Percentiles rank a stretch among this genome's conserved stretches.
phyloP scores from a whole-genome alignment of 2,329 filamentous ascomycete species.

The Onygenales sp. region DNA sequence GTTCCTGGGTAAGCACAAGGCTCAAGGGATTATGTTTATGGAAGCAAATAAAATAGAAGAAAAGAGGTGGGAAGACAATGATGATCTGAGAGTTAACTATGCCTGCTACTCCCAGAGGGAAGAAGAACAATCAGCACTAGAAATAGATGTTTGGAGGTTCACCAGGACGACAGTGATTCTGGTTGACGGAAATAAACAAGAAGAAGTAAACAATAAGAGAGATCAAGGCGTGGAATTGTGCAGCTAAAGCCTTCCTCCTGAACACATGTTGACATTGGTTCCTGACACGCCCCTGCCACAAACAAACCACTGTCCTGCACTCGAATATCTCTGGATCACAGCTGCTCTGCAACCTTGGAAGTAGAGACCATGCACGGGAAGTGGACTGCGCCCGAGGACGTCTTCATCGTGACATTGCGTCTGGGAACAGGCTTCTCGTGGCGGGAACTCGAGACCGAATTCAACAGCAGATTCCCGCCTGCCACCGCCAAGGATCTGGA shows the following conservation, averaged over 20 bases:
- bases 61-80: too few species aligned
- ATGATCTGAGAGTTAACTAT: background rate
- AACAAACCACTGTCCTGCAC: background rate
- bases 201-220: background rate
- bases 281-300: background rate
- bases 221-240: background rate
- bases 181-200: background rate
- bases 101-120: background rate
- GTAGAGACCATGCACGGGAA: constrained; percentile 6
- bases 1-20: too few species aligned
- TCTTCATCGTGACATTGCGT: constrained; percentile 10
- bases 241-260: background rate
- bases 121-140: background rate
- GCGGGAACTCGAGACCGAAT: constrained; percentile 7
- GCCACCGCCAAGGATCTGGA: constrained; percentile 11
- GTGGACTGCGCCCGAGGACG: constrained; percentile 8
- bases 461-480: constrained; percentile 6
- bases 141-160: background rate
- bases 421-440: constrained; percentile 12
- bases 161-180: background rate
- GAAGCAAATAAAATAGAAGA: too few species aligned
- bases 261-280: background rate
- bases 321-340: background rate
- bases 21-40: too few species aligned
- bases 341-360: background rate